Base-by-base conservation (phyloP, 306 rosid genomes). In the Nissolia schottii region DNA sequence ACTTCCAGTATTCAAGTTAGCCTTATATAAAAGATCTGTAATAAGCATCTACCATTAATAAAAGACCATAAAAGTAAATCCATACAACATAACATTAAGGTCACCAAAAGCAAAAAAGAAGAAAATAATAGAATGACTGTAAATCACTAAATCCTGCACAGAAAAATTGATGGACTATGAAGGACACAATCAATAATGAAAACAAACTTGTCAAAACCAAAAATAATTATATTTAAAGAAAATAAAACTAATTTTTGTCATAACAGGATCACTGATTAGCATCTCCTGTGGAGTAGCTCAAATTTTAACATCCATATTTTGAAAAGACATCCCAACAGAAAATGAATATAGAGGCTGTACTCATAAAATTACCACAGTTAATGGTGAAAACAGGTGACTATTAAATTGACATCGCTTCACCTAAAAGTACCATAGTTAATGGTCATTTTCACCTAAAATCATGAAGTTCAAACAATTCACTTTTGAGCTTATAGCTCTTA, bases 1-100 rank as follows among this genome's bases (percentile, higher is more conserved):
- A 72, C 96, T 91, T 82, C 98, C 98, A 27, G 94, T 80, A 76
- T 94, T 94, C 91, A 94, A 72, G 88, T 91, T 94, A 64, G 98
- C 96, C 87, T 87, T 91, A 79, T 91, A 94, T 45, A 94, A 66
- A 77, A 94, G 96, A 91, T 94, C 98, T 94, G 94, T 67, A 68
- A 72, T 51, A 75, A 41, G 49, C 13, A 9, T 51, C 29, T 41
- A 37, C 49, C 55, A 66, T 62, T 51, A 58, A 74, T 41, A 56
- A 64, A 51, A 38, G 68, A 73, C 49, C 29, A 68, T 50, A 11
- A 62, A 67, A 53, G 24, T 38, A 77, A 29, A 73, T 56, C 62
- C 29, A 53, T 35, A 77, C 37, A 41, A 57, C 57, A 70, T 18
- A 41, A 45, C 53, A 37, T 0, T 7, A n/a, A 66, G 55, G 5